Percentiles rank a stretch among this genome's conserved stretches.
These are phyloP conservation scores for Drechslera avenae DNA, from an alignment of 2,329 filamentous ascomycete genomes.

Conservation along the genomic window DNA sequence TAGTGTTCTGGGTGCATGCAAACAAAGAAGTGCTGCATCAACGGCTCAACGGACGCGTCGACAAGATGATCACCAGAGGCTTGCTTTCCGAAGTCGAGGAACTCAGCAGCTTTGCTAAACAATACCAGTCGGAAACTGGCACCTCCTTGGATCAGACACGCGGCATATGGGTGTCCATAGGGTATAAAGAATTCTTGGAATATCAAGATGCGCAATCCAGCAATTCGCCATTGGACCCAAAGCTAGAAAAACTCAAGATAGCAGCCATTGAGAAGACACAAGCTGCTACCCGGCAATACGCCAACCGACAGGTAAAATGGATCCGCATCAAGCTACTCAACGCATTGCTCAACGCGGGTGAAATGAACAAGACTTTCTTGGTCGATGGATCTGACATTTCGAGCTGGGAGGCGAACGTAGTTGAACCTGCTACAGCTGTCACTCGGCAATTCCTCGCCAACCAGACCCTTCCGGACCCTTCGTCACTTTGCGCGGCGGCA, in stretches of 20 bases:
- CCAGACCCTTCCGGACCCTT: constrained; percentile 59
- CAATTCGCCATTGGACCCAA: constrained; percentile 36
- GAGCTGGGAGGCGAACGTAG: constrained; percentile 67
- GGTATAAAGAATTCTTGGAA: constrained; percentile 85
- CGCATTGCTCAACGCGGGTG: constrained; percentile 62
- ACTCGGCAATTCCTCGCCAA: constrained; percentile 65
- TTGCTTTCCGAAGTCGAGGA: constrained; percentile 66
- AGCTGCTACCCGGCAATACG: constrained; percentile 83
- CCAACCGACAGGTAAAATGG: constrained; percentile 83
- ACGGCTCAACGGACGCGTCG: constrained; percentile 77
- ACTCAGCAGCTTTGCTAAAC: constrained; percentile 57
- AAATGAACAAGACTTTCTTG: constrained; percentile 69
- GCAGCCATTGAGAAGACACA: constrained; percentile 76
- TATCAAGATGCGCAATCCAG: constrained; percentile 59
- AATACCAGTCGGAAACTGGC: constrained; percentile 54
- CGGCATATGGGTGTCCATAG: constrained; percentile 96
- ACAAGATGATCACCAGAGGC: constrained; percentile 77
- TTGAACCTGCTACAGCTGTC: constrained; percentile 66
- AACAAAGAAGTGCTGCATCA: constrained; percentile 69
- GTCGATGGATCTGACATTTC: constrained; percentile 76
- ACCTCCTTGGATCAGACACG: constrained; percentile 70
- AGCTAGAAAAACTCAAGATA: constrained; percentile 62
- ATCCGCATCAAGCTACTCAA: constrained; percentile 82
- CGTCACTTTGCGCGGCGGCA: constrained; percentile 61
- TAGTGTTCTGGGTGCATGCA: constrained; percentile 89